Conservation (phyloP, 1,139 yeast species). For the Geotrichum cucujoidarum region DNA sequence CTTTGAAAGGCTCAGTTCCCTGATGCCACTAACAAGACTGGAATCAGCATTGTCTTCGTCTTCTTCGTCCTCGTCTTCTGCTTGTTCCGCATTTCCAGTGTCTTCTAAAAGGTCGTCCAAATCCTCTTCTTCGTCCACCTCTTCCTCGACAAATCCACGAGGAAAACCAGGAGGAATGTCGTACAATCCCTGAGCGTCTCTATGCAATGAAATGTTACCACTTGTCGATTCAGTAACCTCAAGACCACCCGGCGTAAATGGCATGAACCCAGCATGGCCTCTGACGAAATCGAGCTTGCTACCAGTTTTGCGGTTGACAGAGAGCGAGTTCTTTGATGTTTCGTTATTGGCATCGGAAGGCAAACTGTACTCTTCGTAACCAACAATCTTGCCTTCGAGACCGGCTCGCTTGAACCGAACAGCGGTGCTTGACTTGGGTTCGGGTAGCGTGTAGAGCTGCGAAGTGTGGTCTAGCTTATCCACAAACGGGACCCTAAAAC, state of each 20-base stretch:
- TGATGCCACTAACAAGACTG: slow-evolving; percentile 12
- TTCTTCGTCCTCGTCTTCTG: slow-evolving; percentile 7
- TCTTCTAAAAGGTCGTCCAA: slow-evolving; percentile 19
- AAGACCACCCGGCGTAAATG: slow-evolving; percentile 92
- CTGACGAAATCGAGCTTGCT: slow-evolving; percentile 56
- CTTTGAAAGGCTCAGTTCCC: slow-evolving; percentile 10
- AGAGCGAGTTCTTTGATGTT: slow-evolving; percentile 62
- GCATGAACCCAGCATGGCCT: slow-evolving; percentile 73
- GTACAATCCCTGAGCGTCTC: slow-evolving; percentile 68
- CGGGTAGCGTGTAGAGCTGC: slow-evolving; percentile 37
- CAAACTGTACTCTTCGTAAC: slow-evolving; percentile 58
- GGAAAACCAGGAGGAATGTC: slow-evolving; percentile 79
- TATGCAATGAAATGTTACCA: slow-evolving; percentile 48
- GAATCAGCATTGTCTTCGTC: slow-evolving; percentile 20
- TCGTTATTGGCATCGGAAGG: slow-evolving; percentile 49
- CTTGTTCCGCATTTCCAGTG: no score
- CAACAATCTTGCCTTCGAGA: slow-evolving; percentile 60
- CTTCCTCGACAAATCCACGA: slow-evolving; percentile 53
- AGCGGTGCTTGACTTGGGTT: slow-evolving; percentile 41
- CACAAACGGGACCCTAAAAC: slow-evolving; percentile 36
- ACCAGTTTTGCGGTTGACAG: slow-evolving; percentile 64
- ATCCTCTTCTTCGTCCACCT: slow-evolving; percentile 31
- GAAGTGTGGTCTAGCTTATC: slow-evolving; percentile 32
- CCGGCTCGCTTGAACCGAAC: slow-evolving; percentile 52
- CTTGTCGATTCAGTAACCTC: slow-evolving; percentile 38